A percentile compares a stretch with the other conserved stretches of the same genome.
phyloP scores from a whole-genome alignment of 192 early-diverging fungal genomes.

The Linnemannia hyalina region DNA sequence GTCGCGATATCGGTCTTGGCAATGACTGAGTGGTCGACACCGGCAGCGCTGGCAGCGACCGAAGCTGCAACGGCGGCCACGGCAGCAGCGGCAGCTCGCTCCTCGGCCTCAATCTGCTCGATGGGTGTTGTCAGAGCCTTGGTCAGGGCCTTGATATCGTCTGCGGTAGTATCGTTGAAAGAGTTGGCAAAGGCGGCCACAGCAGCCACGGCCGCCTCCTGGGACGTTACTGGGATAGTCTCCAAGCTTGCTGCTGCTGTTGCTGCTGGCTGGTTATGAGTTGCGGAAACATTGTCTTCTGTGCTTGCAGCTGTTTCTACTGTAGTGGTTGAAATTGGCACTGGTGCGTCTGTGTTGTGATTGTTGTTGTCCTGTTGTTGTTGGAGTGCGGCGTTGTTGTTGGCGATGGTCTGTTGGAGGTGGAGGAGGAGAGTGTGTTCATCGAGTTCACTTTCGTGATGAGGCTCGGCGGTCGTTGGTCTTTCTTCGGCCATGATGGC shows the following conservation, averaged over 20 bases:
- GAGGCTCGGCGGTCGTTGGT: not conserved
- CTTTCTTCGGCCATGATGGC: constrained; percentile 5
- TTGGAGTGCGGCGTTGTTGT: not conserved
- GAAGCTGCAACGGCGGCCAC: constrained; percentile 27
- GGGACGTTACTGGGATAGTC: not conserved
- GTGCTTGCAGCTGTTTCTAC: not conserved
- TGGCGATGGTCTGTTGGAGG: not conserved
- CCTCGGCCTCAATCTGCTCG: constrained; percentile 12
- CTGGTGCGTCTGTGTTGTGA: not conserved
- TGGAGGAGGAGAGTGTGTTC: not conserved
- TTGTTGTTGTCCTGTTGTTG: not conserved
- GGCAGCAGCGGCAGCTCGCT: constrained; percentile 14
- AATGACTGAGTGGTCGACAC: constrained; percentile 5
- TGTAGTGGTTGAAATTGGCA: not conserved
- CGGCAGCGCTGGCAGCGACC: constrained; percentile 11
- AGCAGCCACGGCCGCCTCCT: constrained; percentile 13
- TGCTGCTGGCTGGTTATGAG: not conserved
- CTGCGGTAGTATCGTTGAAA: constrained; percentile 14
- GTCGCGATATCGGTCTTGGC: not conserved
- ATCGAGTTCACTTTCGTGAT: not conserved
- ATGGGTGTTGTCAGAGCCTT: constrained; percentile 43
- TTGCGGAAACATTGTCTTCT: not conserved
- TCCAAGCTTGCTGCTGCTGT: not conserved
- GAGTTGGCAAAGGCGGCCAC: constrained; percentile 1
- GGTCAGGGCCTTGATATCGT: constrained; percentile 39